Conservation (phyloP, 2,329 filamentous ascomycete genomes). For the Curvularia sp. region DNA sequence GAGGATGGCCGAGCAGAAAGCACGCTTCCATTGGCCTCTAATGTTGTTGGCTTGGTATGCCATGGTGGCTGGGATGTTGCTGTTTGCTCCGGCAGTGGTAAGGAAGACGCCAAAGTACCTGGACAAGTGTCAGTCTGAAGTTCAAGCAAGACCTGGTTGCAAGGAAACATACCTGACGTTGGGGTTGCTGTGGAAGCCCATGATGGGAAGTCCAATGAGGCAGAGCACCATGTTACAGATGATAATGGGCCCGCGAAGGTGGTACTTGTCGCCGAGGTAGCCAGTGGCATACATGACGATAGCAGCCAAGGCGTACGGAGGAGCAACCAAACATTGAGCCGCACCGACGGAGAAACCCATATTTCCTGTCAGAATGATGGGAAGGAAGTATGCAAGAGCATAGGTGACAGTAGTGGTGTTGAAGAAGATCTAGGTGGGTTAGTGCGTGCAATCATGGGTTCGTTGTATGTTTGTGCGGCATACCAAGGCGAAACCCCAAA, state of each 20-base stretch:
- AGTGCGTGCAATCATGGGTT: slow-evolving; percentile 11
- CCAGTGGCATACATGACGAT: slow-evolving; percentile 60
- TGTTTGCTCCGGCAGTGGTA: slow-evolving; percentile 76
- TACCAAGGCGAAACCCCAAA: slow-evolving; percentile 61
- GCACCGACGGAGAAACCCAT: slow-evolving; percentile 70
- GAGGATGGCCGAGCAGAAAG: slow-evolving; percentile 76
- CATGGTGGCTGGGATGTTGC: slow-evolving; percentile 76
- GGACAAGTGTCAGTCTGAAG: background rate
- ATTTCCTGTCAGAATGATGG: slow-evolving; percentile 69
- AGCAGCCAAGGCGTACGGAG: slow-evolving; percentile 47
- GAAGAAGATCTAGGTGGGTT: slow-evolving; percentile 55
- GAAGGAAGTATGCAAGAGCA: slow-evolving; percentile 78
- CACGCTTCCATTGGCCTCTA: slow-evolving; percentile 86
- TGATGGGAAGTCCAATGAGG: slow-evolving; percentile 73
- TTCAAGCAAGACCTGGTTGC: background rate
- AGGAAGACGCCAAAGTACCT: slow-evolving; percentile 77
- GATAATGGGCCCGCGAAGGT: slow-evolving; percentile 60
- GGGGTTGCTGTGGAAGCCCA: slow-evolving; percentile 68
- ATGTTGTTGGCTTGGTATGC: slow-evolving; percentile 89
- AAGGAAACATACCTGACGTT: slow-evolving; percentile 69
- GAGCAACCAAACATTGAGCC: slow-evolving; percentile 73
- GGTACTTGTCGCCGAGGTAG: slow-evolving; percentile 72
- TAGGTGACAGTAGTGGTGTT: slow-evolving; percentile 76
- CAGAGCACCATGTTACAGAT: slow-evolving; percentile 60
- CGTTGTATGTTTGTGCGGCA: slow-evolving; percentile 31